A percentile compares a stretch with the other conserved stretches of the same genome.
These are phyloP conservation scores for Chytridium lagenaria DNA, from an alignment of 371 early-diverging fungal species.

Conservation along the genomic window DNA sequence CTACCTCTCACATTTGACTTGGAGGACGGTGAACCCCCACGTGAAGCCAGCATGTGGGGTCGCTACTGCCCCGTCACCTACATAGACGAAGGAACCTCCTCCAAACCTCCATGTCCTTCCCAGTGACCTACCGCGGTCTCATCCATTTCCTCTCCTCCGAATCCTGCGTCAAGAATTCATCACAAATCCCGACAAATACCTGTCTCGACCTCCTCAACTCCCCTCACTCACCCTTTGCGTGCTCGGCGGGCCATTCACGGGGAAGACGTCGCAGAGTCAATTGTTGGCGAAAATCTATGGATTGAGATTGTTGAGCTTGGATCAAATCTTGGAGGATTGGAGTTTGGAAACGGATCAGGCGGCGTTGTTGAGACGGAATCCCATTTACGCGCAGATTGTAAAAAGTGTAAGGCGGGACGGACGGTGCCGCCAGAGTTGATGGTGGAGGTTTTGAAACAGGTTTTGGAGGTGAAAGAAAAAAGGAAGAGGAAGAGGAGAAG, in stretches of 20 bases:
- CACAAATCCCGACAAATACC: slow-evolving; percentile 51
- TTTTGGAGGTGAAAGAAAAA: slow-evolving; percentile 1
- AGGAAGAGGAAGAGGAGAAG: background rate
- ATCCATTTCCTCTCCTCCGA: slow-evolving; percentile 47
- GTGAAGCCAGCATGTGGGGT: slow-evolving; percentile 48
- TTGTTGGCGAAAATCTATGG: slow-evolving; percentile 47
- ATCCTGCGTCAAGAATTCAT: slow-evolving; percentile 40
- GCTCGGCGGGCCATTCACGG: slow-evolving; percentile 54
- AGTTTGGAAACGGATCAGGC: slow-evolving; percentile 36
- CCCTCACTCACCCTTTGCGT: slow-evolving; percentile 39
- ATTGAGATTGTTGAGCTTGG: slow-evolving; percentile 40
- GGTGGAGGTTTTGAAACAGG: slow-evolving; percentile 27
- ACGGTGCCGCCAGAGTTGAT: slow-evolving; percentile 32
- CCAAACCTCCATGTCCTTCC: slow-evolving; percentile 26
- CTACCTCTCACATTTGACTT: slow-evolving; percentile 39
- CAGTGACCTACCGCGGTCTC: slow-evolving; percentile 47
- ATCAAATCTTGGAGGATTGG: slow-evolving; percentile 46
- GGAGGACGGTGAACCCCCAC: slow-evolving; percentile 44
- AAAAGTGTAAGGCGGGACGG: slow-evolving; percentile 30
- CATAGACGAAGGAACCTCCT: slow-evolving; percentile 28
- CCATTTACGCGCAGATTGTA: slow-evolving; percentile 35
- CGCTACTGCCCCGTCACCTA: slow-evolving; percentile 51
- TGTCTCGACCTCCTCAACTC: slow-evolving; percentile 39
- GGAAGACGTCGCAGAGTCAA: slow-evolving; percentile 54
- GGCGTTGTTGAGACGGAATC: slow-evolving; percentile 19